Base-by-base conservation (phyloP, 1,139 yeast genomes). In the Lodderomyces pseudojiufengensis region DNA sequence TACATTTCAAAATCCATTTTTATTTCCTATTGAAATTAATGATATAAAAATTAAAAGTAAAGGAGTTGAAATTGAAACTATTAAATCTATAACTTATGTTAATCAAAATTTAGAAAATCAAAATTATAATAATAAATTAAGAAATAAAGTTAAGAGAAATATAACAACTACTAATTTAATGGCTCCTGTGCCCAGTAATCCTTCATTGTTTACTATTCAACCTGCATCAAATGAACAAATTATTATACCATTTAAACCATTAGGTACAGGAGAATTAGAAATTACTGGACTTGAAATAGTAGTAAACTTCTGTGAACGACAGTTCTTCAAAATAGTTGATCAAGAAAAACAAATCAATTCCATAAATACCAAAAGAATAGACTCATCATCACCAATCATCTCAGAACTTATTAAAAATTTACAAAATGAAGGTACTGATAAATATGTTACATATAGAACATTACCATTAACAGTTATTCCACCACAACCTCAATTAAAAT, bases 1-100 rank as follows among this genome's bases (percentile, higher is more conserved):
- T 1, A 64, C 70, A 2, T 51, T 92, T 8, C 92, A 84, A 50
- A 92, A 92, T 51, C 95, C 96, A 2, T 87, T 79, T 59, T 75
- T 78, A 9, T 87, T 86, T 55, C 87, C 82, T 33, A 59, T 90
- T 9, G 82, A 78, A 31, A 62, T 92, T 3, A 64, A 65, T 24
- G 78, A 77, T 32, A 54, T 86, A 2, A 55, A 61, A 28, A 58
- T 81, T 3, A 63, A 62, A 0, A 55, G 74, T 5, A 63, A 56
- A 13, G 59, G 53, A 1, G 54, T 52, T 6, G 36, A 51, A 16
- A 55, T 65, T 2, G 60, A 63, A 34, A 65, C 71, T 2, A 35
- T 64, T 5, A 48, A 44, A 10, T 38, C 44, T 24, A 36, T 46
- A 29, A 42, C 45, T 5, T 46, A 45, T 26, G 47, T 25, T 4